These are phyloP conservation scores for Lizonia empirigonia DNA, from an alignment of 2,329 filamentous ascomycete species.

Conservation along the genomic window DNA sequence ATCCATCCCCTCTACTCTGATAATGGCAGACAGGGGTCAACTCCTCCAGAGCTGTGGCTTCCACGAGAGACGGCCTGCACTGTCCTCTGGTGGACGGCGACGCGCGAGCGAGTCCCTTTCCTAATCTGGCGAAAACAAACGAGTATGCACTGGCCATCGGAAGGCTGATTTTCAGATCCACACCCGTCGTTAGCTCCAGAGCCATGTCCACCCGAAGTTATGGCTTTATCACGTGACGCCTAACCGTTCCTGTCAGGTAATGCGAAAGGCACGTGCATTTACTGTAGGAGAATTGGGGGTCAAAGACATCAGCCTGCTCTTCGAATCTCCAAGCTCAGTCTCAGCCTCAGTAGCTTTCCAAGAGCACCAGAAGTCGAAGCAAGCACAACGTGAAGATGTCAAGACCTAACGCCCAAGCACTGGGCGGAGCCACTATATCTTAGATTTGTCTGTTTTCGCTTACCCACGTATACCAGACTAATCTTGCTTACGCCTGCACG, in stretches of 20 bases:
- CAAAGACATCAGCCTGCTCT: conserved; percentile 3
- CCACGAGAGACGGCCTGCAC: conserved; percentile 29
- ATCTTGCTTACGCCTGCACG: conserved; percentile 10
- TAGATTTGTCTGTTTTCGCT: conserved; percentile 11
- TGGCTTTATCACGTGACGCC: conserved; percentile 18
- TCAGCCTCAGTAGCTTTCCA: neutral
- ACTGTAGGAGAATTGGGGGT: conserved; percentile 1
- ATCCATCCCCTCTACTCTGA: neutral
- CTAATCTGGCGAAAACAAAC: conserved; percentile 22
- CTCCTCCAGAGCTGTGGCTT: conserved; percentile 19
- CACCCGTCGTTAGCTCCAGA: conserved; percentile 20
- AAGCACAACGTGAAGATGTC: neutral
- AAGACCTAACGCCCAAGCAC: neutral
- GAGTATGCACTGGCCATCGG: conserved; percentile 16
- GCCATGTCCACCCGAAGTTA: conserved; percentile 14
- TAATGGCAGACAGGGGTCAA: conserved; percentile 5
- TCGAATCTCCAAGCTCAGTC: neutral
- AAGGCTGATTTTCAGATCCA: conserved; percentile 23
- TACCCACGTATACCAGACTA: conserved; percentile 12
- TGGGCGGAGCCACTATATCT: conserved; percentile 13
- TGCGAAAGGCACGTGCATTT: conserved; percentile 33
- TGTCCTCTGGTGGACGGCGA: conserved; percentile 25
- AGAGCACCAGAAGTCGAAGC: neutral
- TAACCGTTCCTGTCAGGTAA: conserved; percentile 26
- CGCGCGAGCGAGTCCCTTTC: conserved; percentile 19